Conservation (phyloP, 495 filamentous ascomycete genomes). For the Aspergillus conjunctus region DNA sequence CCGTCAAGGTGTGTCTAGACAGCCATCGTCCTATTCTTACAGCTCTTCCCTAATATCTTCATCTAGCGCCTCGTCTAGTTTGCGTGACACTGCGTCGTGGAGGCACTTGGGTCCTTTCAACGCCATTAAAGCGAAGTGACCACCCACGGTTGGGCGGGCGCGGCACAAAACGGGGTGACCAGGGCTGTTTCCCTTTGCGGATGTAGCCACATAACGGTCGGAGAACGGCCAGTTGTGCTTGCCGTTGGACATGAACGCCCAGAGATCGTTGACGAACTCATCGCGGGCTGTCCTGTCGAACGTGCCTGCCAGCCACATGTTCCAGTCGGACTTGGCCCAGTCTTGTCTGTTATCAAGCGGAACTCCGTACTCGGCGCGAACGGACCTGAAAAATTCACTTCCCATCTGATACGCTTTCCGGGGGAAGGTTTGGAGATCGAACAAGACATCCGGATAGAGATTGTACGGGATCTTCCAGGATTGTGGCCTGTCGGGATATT, state of each 20-base stretch:
- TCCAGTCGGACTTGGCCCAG: constrained; percentile 56
- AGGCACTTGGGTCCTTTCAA: constrained; percentile 39
- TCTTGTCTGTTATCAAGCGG: constrained; percentile 46
- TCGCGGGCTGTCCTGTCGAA: constrained; percentile 33
- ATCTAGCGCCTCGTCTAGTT: neutral
- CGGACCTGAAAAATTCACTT: constrained; percentile 40
- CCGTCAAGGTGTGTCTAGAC: neutral
- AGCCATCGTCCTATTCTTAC: constrained; percentile 10
- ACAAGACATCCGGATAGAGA: constrained; percentile 47
- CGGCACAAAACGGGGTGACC: constrained; percentile 44
- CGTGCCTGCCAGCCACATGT: constrained; percentile 48
- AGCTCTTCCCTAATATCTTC: constrained; percentile 22
- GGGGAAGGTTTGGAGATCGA: constrained; percentile 47
- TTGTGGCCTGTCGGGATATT: constrained; percentile 39
- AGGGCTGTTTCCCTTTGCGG: constrained; percentile 38
- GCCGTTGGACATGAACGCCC: constrained; percentile 51
- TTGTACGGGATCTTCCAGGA: constrained; percentile 50
- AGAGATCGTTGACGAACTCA: constrained; percentile 46
- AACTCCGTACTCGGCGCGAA: constrained; percentile 46
- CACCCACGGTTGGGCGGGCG: constrained; percentile 59
- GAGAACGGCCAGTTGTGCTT: constrained; percentile 53
- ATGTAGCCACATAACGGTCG: constrained; percentile 46
- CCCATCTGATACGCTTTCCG: constrained; percentile 41
- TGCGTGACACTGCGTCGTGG: constrained; percentile 23
- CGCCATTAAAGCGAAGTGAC: constrained; percentile 56